Conservation (phyloP, 768 basidiomycete species). For the Suillus weaverae region DNA sequence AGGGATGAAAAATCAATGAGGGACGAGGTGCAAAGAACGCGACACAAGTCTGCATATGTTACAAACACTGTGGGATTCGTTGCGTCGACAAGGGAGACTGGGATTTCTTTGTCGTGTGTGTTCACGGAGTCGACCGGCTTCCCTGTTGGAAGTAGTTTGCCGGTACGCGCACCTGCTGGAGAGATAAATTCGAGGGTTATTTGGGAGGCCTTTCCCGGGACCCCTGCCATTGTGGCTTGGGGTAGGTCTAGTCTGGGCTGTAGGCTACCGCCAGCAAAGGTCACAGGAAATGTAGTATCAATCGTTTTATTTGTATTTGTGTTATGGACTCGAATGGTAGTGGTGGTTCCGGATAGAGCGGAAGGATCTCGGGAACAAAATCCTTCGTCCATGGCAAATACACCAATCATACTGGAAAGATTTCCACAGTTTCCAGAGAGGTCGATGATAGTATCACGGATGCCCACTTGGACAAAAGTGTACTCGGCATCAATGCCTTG, state of each 20-base stretch:
- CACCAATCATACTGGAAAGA: constrained; percentile 69
- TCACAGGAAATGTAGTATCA: constrained; percentile 68
- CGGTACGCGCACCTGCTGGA: constrained; percentile 70
- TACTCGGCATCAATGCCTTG: constrained; percentile 63
- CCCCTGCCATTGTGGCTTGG: constrained; percentile 63
- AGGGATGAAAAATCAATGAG: constrained; percentile 9
- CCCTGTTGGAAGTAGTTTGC: constrained; percentile 66
- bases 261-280: constrained; percentile 9
- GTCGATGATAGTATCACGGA: constrained; percentile 60
- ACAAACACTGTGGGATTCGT: constrained; percentile 77
- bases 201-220: constrained; percentile 61
- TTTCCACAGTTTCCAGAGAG: constrained; percentile 79
- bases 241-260: constrained; percentile 45
- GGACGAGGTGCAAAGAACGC: constrained; percentile 26
- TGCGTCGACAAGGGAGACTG: constrained; percentile 64
- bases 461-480: constrained; percentile 66
- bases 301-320: constrained; percentile 72
- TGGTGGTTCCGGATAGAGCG: constrained; percentile 17
- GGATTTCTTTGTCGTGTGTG: constrained; percentile 31
- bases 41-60: constrained; percentile 40
- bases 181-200: constrained; percentile 67
- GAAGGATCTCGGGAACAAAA: constrained; percentile 36
- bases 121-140: constrained; percentile 46
- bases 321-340: constrained; percentile 62
- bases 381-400: constrained; percentile 69